Conservation (phyloP, 192 early-diverging fungal species). For the Podila minutissima region DNA sequence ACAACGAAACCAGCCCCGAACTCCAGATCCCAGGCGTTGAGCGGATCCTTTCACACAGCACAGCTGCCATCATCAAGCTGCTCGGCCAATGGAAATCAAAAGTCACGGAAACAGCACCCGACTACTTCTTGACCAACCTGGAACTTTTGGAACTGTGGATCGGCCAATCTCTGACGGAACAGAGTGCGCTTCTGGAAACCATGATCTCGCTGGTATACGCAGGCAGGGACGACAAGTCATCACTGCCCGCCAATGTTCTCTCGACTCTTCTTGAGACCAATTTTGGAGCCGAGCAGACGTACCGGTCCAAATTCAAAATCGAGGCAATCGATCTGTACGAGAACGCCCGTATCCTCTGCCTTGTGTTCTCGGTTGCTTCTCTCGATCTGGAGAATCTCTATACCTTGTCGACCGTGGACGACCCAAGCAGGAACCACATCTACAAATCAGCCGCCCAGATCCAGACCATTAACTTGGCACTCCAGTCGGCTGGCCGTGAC, state of each 20-base stretch:
- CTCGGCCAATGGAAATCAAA: slow-evolving; percentile 20
- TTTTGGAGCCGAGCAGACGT: slow-evolving; percentile 52
- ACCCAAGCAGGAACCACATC: slow-evolving; percentile 13
- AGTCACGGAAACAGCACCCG: slow-evolving; percentile 24
- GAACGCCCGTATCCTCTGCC: slow-evolving; percentile 37
- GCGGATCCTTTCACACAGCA: slow-evolving; percentile 20
- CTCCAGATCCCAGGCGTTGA: slow-evolving; percentile 16
- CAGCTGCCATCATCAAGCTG: slow-evolving; percentile 8
- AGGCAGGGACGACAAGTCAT: slow-evolving; percentile 49
- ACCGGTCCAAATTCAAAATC: slow-evolving; percentile 31
- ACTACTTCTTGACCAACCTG: slow-evolving; percentile 20
- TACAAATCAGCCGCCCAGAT: slow-evolving; percentile 37
- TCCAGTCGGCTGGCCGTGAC: slow-evolving; percentile 33
- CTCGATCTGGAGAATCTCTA: slow-evolving; percentile 39
- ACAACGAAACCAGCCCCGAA: background rate
- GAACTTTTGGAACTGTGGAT: slow-evolving; percentile 42
- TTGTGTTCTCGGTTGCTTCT: slow-evolving; percentile 39
- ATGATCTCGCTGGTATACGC: slow-evolving; percentile 35
- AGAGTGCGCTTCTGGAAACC: slow-evolving; percentile 53
- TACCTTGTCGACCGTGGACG: slow-evolving; percentile 14
- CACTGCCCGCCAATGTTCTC: slow-evolving; percentile 18
- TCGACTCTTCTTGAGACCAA: slow-evolving; percentile 19
- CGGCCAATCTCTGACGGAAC: slow-evolving; percentile 53
- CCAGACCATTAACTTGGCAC: slow-evolving; percentile 35
- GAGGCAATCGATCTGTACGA: slow-evolving; percentile 38